Conservation (phyloP, 1,139 yeast species). For the Geotrichum histeridarum region DNA sequence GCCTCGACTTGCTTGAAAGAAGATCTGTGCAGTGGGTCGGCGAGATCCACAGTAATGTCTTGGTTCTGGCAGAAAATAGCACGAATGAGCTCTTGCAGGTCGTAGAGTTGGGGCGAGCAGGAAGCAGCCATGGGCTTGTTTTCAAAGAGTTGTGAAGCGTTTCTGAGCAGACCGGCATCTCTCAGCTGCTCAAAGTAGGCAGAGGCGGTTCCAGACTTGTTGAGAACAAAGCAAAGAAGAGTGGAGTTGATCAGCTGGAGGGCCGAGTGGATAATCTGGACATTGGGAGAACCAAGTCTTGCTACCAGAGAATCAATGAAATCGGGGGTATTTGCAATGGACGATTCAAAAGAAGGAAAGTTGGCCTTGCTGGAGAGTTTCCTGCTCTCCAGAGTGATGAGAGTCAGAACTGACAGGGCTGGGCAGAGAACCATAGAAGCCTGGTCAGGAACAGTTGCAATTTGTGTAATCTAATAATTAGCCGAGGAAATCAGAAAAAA, state of each 20-base stretch:
- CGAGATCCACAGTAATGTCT: conserved; percentile 21
- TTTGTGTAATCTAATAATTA: conserved; percentile 17
- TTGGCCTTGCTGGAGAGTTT: conserved; percentile 20
- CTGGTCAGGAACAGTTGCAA: conserved; percentile 26
- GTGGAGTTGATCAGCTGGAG: conserved; percentile 29
- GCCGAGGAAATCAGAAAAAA: background rate
- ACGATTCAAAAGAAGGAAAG: conserved; percentile 24
- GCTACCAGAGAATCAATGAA: conserved; percentile 26
- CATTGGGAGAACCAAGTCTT: conserved; percentile 25
- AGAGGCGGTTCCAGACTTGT: conserved; percentile 23
- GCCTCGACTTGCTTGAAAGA: conserved; percentile 26
- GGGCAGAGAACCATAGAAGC: conserved; percentile 28
- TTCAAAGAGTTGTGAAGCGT: conserved; percentile 28
- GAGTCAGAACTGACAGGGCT: conserved; percentile 29
- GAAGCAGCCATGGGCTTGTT: conserved; percentile 28
- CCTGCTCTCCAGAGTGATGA: conserved; percentile 28
- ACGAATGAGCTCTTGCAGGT: conserved; percentile 30
- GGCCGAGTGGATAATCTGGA: conserved; percentile 28
- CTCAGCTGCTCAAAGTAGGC: conserved; percentile 26
- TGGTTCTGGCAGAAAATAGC: conserved; percentile 28
- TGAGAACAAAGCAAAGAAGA: conserved; percentile 27
- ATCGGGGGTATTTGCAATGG: conserved; percentile 23
- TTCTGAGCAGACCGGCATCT: conserved; percentile 29
- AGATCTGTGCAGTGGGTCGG: conserved; percentile 23
- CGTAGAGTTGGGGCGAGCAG: conserved; percentile 30